Evolutionary conservation across 352 stramenopile genomes (phyloP), one percentile per base, ranked within the genome.

Genomic region (Pythium coloratum): DNA sequence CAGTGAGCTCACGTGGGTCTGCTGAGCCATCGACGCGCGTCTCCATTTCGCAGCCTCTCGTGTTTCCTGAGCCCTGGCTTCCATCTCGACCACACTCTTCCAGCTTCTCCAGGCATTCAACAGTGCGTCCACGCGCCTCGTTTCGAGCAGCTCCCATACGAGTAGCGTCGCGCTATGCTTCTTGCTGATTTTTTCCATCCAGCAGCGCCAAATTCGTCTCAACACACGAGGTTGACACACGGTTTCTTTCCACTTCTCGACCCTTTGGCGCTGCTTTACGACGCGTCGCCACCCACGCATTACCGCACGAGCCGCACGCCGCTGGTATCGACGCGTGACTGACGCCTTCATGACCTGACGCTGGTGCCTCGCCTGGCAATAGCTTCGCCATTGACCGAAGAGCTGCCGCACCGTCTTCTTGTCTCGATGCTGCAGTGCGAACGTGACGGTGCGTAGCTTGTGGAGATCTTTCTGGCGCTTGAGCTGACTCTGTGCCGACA

Each of bases 401-500:
- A 28, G 72, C 18, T 66, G 62, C 26, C 32, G 40, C 18, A 64
- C 40, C 13, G 61, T 53, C 51, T 53, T 58, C 20, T 34, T 42
- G 9, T 71, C 47, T 24, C 64, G 66, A 12, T 71, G 72, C n/a
- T 75, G 56, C 28, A 88, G 56, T 13, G 74, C 18, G 7, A 77
- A 62, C 5, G 71, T 62, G 16, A 77, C 58, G 30, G 34, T 59
- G 12, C 68, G 66, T 36, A 77, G 62, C 40, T 69, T 34, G 34
- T 79, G 60, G n/a, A 55, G 51, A 20, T 81, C 62, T 32, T 71
- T 76, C n/a, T 77, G 72, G 59, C 69, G 64, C 32, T 72, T 44
- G 16, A 81, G 67, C 24, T 72, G 56, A 24, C 64, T 72, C 40
- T 88, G 73, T 0, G 66, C 65, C 2, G 65, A 75, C 49, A 82